Evolutionary conservation across 148 eudicot genomes (phyloP).

Genomic region (Hydrangea macrophylla): DNA sequence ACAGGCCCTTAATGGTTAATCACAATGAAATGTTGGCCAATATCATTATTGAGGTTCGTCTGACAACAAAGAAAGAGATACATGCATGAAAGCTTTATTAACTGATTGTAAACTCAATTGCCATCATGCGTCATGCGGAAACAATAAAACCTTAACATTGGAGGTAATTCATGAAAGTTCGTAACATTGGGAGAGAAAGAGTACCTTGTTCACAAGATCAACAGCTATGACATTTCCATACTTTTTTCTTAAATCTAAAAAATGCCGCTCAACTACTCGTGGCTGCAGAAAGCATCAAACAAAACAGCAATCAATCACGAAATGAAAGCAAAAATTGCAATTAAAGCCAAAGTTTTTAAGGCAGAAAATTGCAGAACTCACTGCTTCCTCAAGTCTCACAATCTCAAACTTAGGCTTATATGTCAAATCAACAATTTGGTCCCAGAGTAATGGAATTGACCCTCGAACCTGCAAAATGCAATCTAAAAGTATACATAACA

Average conservation of each 20-base stretch:
- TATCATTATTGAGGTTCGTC: not conserved
- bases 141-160: not conserved
- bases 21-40: not conserved
- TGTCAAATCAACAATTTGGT: conserved; percentile 93
- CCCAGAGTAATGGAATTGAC: conserved; percentile 96
- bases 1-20: no score
- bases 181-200: conserved; percentile 7
- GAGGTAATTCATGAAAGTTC: not conserved
- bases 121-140: not conserved
- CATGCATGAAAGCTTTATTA: conserved; percentile 3
- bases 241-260: conserved; percentile 81
- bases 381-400: conserved; percentile 76
- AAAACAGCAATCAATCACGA: conserved; percentile 18
- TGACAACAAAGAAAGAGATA: not conserved
- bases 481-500: conserved; percentile 10
- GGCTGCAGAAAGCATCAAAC: conserved; percentile 44
- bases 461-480: conserved; percentile 80
- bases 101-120: not conserved
- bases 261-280: conserved; percentile 83
- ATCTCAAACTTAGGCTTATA: conserved; percentile 93
- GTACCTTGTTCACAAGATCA: conserved; percentile 94
- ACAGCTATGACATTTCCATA: conserved; percentile 84
- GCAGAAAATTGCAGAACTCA: conserved; percentile 39
- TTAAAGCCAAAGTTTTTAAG: not conserved
- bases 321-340: not conserved